phyloP scores from a whole-genome alignment of 305 asterid genomes.

The Fraxinus velutina region DNA sequence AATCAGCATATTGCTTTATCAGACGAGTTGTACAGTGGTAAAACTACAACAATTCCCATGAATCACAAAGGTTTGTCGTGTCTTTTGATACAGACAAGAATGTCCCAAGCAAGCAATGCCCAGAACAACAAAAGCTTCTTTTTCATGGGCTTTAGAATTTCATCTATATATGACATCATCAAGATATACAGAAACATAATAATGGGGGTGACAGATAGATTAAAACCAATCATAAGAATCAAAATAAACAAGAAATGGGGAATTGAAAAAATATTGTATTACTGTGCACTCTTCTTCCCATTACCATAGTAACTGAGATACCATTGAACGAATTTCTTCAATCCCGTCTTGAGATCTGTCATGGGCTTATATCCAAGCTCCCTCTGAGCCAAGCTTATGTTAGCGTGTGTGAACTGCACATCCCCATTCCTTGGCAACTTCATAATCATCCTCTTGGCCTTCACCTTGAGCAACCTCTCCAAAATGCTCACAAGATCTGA shows the following conservation, averaged over 20 bases:
- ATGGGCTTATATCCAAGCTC: constrained; percentile 24
- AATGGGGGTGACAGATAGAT: constrained; percentile 16
- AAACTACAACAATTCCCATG: constrained; percentile 5
- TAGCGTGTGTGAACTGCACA: constrained; percentile 27
- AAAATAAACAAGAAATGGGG: constrained; percentile 4
- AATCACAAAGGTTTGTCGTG: background rate
- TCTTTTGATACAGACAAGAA: background rate
- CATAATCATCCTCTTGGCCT: constrained; percentile 17
- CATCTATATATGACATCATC: constrained; percentile 27
- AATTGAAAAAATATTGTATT: constrained; percentile 3
- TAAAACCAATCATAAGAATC: constrained; percentile 20
- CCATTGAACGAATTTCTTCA: constrained; percentile 26
- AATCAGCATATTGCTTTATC: background rate
- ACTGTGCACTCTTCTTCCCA: constrained; percentile 18
- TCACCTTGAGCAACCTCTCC: constrained; percentile 20
- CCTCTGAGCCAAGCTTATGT: constrained; percentile 24
- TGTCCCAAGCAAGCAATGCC: constrained; percentile 20
- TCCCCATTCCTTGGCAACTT: constrained; percentile 29
- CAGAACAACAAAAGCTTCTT: constrained; percentile 30
- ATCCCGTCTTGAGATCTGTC: constrained; percentile 23
- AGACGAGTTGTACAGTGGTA: background rate
- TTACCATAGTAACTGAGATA: constrained; percentile 20
- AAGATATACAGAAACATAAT: constrained; percentile 1
- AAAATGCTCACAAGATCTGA: constrained; percentile 23
- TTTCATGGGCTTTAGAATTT: constrained; percentile 26